Conservation (phyloP, 2,329 filamentous ascomycete genomes). For the Emmonsia crescens region DNA sequence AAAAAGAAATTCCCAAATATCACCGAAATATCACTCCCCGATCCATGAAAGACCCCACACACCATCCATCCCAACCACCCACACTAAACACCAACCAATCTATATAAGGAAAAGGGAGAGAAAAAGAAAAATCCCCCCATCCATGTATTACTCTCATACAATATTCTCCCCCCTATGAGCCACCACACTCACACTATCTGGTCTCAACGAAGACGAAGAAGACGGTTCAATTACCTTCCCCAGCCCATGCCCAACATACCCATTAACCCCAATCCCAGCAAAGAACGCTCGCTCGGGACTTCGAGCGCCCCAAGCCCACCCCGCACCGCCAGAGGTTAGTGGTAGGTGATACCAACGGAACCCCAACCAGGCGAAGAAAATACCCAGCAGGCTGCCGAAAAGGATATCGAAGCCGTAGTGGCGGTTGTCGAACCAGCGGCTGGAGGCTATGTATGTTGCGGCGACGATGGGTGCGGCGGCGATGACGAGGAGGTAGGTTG, state of each 20-base stretch:
- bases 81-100: neutral
- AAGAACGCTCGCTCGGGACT: constrained; percentile 59
- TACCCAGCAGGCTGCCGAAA: constrained; percentile 70
- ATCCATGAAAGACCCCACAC: neutral
- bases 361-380: constrained; percentile 57
- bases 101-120: neutral
- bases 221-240: constrained; percentile 20
- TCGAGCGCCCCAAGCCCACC: constrained; percentile 81
- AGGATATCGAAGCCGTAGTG: constrained; percentile 92
- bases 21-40: neutral
- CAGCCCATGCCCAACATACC: constrained; percentile 16
- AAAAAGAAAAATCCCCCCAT: neutral
- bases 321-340: constrained; percentile 57
- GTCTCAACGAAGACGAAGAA: neutral
- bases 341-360: constrained; percentile 84
- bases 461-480: constrained; percentile 60
- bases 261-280: constrained; percentile 23
- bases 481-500: constrained; percentile 63
- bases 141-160: neutral
- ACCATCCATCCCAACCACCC: neutral
- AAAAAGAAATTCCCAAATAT: neutral
- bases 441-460: constrained; percentile 72
- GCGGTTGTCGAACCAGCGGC: constrained; percentile 77
- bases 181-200: neutral
- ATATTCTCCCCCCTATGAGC: neutral